These are phyloP conservation scores for Pleurotus citrinopileatus DNA, from an alignment of 768 basidiomycete species.

Conservation along the genomic window DNA sequence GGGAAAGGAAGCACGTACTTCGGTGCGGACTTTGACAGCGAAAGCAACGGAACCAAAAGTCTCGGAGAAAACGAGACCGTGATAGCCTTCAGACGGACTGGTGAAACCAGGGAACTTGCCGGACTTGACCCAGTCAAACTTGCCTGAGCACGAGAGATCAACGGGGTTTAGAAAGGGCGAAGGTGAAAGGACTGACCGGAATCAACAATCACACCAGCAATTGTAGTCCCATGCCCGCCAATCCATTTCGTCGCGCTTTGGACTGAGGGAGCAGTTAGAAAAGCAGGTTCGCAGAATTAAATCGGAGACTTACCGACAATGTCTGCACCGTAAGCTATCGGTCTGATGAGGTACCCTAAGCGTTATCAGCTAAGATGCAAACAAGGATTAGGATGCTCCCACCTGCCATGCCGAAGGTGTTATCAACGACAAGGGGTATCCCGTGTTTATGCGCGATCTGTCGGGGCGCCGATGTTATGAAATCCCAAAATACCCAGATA, in stretches of 20 bases:
- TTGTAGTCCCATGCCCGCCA: slow-evolving; percentile 76
- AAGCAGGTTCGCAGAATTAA: background rate
- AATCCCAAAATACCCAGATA: background rate
- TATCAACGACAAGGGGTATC: slow-evolving; percentile 80
- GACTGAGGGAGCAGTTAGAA: slow-evolving; percentile 29
- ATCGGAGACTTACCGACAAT: slow-evolving; percentile 50
- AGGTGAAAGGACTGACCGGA: slow-evolving; percentile 38
- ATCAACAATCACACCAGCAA: slow-evolving; percentile 75
- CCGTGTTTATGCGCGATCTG: slow-evolving; percentile 69
- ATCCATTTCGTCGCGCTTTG: slow-evolving; percentile 88
- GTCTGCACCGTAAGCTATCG: slow-evolving; percentile 75
- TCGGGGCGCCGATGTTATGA: background rate
- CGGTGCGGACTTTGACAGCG: slow-evolving; percentile 60
- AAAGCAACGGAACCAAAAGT: slow-evolving; percentile 65
- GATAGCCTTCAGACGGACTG: slow-evolving; percentile 71
- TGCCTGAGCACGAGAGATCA: slow-evolving; percentile 32
- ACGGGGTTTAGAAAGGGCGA: background rate
- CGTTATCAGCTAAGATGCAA: background rate
- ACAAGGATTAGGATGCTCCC: background rate
- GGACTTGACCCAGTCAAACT: slow-evolving; percentile 70
- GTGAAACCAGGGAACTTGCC: slow-evolving; percentile 76
- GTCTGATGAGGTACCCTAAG: slow-evolving; percentile 60
- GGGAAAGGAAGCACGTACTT: slow-evolving; percentile 23
- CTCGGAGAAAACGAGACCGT: slow-evolving; percentile 65
- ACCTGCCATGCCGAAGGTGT: slow-evolving; percentile 76